These are phyloP conservation scores for Kodamaea fukazawae DNA, from an alignment of 805 yeast genomes.

Conservation along the genomic window DNA sequence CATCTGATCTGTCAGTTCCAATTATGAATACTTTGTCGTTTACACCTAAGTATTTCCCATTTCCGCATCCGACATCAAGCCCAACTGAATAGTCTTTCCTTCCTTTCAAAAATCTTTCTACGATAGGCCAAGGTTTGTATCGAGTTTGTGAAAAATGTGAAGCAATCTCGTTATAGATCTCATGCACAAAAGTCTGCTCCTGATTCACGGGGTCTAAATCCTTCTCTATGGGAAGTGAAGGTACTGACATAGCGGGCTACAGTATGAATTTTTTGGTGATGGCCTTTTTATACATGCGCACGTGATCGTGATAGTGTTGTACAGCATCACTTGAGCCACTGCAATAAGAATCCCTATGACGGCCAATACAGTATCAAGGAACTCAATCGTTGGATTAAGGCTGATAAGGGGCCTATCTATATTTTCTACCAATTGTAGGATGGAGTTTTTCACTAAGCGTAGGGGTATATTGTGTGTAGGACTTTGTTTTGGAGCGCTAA, in stretches of 20 bases:
- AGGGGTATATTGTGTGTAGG: too few species aligned
- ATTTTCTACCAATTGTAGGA: too few species aligned
- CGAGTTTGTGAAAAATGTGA: slow-evolving; percentile 89
- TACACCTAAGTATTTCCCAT: slow-evolving; percentile 83
- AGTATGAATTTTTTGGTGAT: slow-evolving; percentile 1
- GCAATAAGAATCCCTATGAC: too few species aligned
- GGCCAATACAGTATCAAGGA: too few species aligned
- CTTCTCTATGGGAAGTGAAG: slow-evolving; percentile 27
- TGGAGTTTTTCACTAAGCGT: too few species aligned
- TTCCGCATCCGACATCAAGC: slow-evolving; percentile 94
- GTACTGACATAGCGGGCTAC: slow-evolving; percentile 27
- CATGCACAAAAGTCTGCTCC: slow-evolving; percentile 81
- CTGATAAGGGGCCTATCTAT: too few species aligned
- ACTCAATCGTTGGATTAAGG: too few species aligned
- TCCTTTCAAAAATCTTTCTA: slow-evolving; percentile 59
- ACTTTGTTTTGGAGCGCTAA: too few species aligned
- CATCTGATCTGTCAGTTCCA: slow-evolving; percentile 74
- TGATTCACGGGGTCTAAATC: slow-evolving; percentile 48
- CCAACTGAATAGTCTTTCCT: slow-evolving; percentile 64
- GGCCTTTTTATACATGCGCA: too few species aligned
- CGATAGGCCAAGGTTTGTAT: slow-evolving; percentile 98
- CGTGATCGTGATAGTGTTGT: too few species aligned
- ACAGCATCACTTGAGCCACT: too few species aligned
- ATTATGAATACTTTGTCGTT: slow-evolving; percentile 66
- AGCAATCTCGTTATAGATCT: slow-evolving; percentile 92